Base-by-base conservation (phyloP, 352 stramenopile genomes). In the Phytophthora lateralis region DNA sequence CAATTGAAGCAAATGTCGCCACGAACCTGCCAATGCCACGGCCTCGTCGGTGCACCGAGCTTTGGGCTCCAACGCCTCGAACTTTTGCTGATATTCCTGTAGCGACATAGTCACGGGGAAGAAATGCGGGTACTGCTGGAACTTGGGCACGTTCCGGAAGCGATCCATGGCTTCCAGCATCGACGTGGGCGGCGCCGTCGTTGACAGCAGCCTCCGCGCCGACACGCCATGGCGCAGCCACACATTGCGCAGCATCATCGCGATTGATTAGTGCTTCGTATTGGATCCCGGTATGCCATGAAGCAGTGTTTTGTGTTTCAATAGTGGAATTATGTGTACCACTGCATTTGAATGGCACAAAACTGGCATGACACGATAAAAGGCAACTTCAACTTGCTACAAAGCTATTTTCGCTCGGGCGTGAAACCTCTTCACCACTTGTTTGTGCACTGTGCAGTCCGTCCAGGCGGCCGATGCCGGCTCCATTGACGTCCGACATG, bases 41-140 rank as follows among this genome's bases (percentile, higher is more conserved):
- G 55, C n/a, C 26, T 88, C 66, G 0, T 91, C 72, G 1, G 61
- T 75, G 34, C 76, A 66, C 15, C 84, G 84, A 56, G 84, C 80
- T 65, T 89, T 90, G 7, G 80, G 55, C 24, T 74, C 66, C 27
- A 93, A 54, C 6, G 55, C 55, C 5, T 66, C 66, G 61, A 86
- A 91, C 70, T 87, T 80, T 2, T 60, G 50, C 20, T 87, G 75
- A 52, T 82, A 93, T 49, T 88, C 74, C 32, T 72, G 69, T 18
- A 93, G 49, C 29, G 71, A 85, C 74, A 91, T 89, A 48, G 66
- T 82, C 30, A 90, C 71, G 6, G 78, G 80, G 64, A 93, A 91
- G 26, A 68, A 67, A 55, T 91, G 79, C 43, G 84, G 84, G 49
- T 91, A 93, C 20, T 71, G 56, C 43, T 72, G 61, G 59, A 91